Conservation (phyloP, 345 rosid species). For the Citrus maxima region DNA sequence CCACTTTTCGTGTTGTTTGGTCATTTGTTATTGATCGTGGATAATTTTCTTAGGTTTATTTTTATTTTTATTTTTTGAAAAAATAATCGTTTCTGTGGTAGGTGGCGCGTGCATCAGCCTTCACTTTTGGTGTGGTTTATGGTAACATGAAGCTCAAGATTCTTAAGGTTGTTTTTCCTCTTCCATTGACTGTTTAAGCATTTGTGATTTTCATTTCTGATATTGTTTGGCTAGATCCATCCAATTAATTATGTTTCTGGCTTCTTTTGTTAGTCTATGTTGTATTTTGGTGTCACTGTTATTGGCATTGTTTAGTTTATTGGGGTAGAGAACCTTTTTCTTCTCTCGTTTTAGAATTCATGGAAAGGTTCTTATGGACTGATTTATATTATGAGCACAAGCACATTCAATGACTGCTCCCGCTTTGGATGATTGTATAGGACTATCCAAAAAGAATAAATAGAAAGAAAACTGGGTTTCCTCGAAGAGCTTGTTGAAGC, state of each 20-base stretch:
- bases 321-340: not conserved
- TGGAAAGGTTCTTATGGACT: not conserved
- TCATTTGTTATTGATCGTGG: not conserved
- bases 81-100: slow-evolving; percentile 13
- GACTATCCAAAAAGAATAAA: not conserved
- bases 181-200: not conserved
- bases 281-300: not conserved
- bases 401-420: not conserved
- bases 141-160: slow-evolving; percentile 69
- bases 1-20: not conserved
- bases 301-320: not conserved
- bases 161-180: slow-evolving; percentile 45
- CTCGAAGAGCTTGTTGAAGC: not conserved
- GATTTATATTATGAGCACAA: not conserved
- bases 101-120: slow-evolving; percentile 78
- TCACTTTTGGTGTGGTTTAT: slow-evolving; percentile 53
- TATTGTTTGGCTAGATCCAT: not conserved
- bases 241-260: not conserved
- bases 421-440: not conserved
- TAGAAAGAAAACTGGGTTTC: not conserved
- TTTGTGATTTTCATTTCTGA: slow-evolving; percentile 10
- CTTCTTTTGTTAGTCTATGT: not conserved
- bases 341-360: not conserved
- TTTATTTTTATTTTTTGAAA: not conserved
- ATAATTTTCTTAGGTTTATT: not conserved